These are phyloP conservation scores for Dictyostelium firmibasis DNA, from an alignment of 78 protist species.

Conservation along the genomic window DNA sequence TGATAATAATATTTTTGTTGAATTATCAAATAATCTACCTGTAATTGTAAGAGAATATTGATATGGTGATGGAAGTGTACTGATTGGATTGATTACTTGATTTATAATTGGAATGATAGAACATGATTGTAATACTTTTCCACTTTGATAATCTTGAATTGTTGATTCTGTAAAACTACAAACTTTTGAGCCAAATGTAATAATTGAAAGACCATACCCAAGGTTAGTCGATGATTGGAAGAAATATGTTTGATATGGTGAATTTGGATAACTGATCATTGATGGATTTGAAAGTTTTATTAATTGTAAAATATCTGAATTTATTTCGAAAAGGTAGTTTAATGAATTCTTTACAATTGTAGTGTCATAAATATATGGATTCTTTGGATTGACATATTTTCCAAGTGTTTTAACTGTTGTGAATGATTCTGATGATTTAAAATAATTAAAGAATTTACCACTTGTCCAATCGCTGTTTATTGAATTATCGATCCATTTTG, in stretches of 20 bases:
- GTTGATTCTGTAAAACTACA: background rate
- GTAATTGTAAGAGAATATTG: background rate
- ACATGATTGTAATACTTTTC: background rate
- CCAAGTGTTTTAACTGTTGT: background rate
- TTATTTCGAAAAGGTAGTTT: background rate
- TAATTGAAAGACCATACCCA: background rate
- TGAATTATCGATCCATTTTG: background rate
- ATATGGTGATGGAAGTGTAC: background rate
- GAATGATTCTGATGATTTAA: background rate
- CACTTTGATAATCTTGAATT: background rate
- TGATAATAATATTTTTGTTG: background rate
- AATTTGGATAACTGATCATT: background rate
- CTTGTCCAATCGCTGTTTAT: background rate
- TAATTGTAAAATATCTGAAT: background rate
- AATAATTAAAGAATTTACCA: background rate
- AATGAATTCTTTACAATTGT: background rate
- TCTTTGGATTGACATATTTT: background rate
- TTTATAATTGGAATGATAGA: background rate
- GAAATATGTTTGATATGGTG: background rate
- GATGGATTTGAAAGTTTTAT: background rate
- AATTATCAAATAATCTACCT: background rate
- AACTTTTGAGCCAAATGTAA: background rate
- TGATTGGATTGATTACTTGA: background rate
- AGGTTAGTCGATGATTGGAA: background rate
- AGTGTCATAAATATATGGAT: background rate